Evolutionary conservation across 495 filamentous ascomycete species (phyloP).

Genomic region (Aspergillus cristatus): DNA sequence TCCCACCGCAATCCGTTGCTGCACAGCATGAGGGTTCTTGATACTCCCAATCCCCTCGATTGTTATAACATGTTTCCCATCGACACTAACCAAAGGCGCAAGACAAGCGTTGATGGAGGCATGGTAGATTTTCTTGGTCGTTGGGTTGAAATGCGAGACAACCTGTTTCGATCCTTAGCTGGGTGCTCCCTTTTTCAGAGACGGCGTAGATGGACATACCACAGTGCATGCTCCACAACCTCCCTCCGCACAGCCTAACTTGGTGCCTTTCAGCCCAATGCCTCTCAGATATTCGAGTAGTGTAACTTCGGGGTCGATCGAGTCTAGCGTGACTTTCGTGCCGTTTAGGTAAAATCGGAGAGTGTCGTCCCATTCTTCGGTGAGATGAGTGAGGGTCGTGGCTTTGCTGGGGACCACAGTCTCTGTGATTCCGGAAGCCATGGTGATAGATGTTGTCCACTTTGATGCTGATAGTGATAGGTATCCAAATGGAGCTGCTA

Average conservation of each 20-base stretch:
- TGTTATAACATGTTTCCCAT: slow-evolving; percentile 97
- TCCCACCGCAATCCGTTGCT: slow-evolving; percentile 78
- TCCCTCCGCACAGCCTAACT: slow-evolving; percentile 82
- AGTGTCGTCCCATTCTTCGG: slow-evolving; percentile 56
- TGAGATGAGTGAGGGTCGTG: slow-evolving; percentile 43
- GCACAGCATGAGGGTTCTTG: slow-evolving; percentile 78
- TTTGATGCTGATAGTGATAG: too few species aligned
- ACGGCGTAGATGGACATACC: too few species aligned
- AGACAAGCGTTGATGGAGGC: slow-evolving; percentile 91
- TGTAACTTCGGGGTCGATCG: slow-evolving; percentile 83
- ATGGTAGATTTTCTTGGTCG: slow-evolving; percentile 67
- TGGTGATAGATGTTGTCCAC: slow-evolving; percentile 23
- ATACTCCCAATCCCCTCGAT: slow-evolving; percentile 91
- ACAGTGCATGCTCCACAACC: slow-evolving; percentile 97
- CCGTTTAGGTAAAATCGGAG: slow-evolving; percentile 91
- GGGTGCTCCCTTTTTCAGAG: too few species aligned
- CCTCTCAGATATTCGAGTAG: slow-evolving; percentile 86
- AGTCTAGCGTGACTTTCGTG: slow-evolving; percentile 76
- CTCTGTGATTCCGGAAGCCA: slow-evolving; percentile 51
- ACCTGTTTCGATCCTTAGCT: too few species aligned
- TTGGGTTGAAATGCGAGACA: slow-evolving; percentile 7
- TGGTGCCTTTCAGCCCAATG: slow-evolving; percentile 58
- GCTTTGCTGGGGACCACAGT: slow-evolving; percentile 36
- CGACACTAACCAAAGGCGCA: slow-evolving; percentile 80
- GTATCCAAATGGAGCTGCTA: too few species aligned